Base-by-base conservation (phyloP, 208 protist species). In the Trypanosoma grayi region DNA sequence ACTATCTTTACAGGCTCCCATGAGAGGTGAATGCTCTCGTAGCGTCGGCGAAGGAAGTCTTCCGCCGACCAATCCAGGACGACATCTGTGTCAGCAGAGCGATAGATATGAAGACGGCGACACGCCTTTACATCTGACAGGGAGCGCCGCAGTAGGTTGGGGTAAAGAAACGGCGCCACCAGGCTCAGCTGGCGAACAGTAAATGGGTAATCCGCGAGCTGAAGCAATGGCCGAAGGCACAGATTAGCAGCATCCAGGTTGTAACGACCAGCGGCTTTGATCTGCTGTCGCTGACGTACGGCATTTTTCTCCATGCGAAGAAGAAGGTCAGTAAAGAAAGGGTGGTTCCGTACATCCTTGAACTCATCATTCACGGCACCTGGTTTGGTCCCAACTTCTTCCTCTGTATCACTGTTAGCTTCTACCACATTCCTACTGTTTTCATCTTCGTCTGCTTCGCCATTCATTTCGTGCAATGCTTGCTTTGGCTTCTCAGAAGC, bases 11-110 rank as follows among this genome's bases (percentile, higher is more conserved):
- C 73, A 16, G 83, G 86, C 72, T 95, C 85, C 89, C 89, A 95
- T 57, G 89, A 95, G 36, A 93, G 31, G 54, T 95, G 89, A 64
- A 95, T 85, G 52, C 89, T 90, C 69, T 95, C 89, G 70, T 95
- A 95, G 55, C 89, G 89, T 48, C 85, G 83, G 14, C 89, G 89
- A 13, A 95, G 75, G 61, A 95, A 95, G 59, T 93, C 85, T 66
- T 95, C 85, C 27, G 77, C 72, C 6, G 83, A 90, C 86, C 89
- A 95, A 76, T 95, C 89, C 10, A 95, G 67, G 33, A 95, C 46
- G 37, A 90, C 65, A 47, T 90, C 79, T 11, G 82, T 93, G 68
- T 90, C 82, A 13, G 66, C 58, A 7, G 89, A 95, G 59, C 75
- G 75, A 69, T 90, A 95, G 28, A 95, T 54, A 63, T 90, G 79